Percentiles rank a stretch among this genome's conserved stretches.
phyloP scores from a whole-genome alignment of 2,329 filamentous ascomycete genomes.

The Beauveria sp. region DNA sequence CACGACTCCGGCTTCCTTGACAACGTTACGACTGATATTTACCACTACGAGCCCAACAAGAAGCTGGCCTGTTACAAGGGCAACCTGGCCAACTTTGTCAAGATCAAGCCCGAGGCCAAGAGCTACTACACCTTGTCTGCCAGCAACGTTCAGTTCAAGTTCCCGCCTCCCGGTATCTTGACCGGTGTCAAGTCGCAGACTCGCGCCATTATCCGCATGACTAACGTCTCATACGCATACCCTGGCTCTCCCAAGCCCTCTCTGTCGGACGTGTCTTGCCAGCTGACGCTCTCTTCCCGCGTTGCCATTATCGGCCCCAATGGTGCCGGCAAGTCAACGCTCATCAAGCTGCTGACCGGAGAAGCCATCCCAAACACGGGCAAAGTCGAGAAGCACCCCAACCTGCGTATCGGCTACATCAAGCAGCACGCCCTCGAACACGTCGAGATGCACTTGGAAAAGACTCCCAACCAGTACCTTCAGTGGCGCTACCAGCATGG shows the following conservation, averaged over 20 bases:
- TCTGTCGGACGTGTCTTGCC: slow-evolving; percentile 79
- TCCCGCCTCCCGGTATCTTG: slow-evolving; percentile 89
- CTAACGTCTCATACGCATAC: slow-evolving; percentile 84
- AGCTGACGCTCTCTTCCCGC: slow-evolving; percentile 80
- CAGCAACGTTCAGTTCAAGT: slow-evolving; percentile 90
- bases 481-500: slow-evolving; percentile 98
- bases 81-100: slow-evolving; percentile 77
- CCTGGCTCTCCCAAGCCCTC: slow-evolving; percentile 83
- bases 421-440: slow-evolving; percentile 98
- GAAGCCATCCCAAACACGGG: slow-evolving; percentile 78
- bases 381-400: slow-evolving; percentile 95
- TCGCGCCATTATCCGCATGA: slow-evolving; percentile 91
- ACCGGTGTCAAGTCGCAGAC: slow-evolving; percentile 93
- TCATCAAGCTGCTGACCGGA: slow-evolving; percentile 95
- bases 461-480: slow-evolving; percentile 97
- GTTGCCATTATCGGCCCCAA: slow-evolving; percentile 96
- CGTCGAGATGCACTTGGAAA: slow-evolving; percentile 98
- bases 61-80: slow-evolving; percentile 84
- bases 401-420: slow-evolving; percentile 97
- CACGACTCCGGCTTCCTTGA: slow-evolving; percentile 98
- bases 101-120: slow-evolving; percentile 86
- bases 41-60: slow-evolving; percentile 94
- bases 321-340: slow-evolving; percentile 94
- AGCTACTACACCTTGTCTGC: slow-evolving; percentile 95
- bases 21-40: slow-evolving; percentile 96